Evolutionary conservation across 306 rosid genomes (phyloP).

Genomic region (Hylodesmum podocarpum): DNA sequence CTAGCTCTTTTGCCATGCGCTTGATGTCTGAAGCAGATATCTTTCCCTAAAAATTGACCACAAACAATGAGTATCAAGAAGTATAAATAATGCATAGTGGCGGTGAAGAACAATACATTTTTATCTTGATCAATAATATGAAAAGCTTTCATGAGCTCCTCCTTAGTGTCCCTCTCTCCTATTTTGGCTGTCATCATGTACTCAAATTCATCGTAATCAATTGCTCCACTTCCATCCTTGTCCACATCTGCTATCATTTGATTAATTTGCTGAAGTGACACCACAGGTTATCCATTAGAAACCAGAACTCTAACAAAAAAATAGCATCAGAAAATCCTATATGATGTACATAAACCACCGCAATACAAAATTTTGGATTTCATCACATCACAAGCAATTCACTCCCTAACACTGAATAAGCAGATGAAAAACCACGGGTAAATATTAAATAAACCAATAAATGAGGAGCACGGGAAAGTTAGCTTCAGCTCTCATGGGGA

Average conservation of each 20-base stretch:
- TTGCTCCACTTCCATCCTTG: constrained; percentile 96
- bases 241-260: constrained; percentile 98
- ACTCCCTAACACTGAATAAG: neutral
- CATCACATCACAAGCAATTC: neutral
- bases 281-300: constrained; percentile 33
- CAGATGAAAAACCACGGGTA: neutral
- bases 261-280: constrained; percentile 67
- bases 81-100: neutral
- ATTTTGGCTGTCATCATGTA: constrained; percentile 94
- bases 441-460: constrained; percentile 18
- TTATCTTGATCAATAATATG: constrained; percentile 68
- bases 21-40: constrained; percentile 75
- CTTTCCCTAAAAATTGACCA: constrained; percentile 60
- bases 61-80: constrained; percentile 12
- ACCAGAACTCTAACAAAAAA: constrained; percentile 1
- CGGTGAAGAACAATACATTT: constrained; percentile 46
- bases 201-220: constrained; percentile 86
- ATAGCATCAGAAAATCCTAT: constrained; percentile 9
- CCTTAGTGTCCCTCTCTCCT: constrained; percentile 92
- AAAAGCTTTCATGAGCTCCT: constrained; percentile 93
- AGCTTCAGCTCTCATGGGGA: constrained; percentile 3
- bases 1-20: constrained; percentile 63
- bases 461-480: neutral
- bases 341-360: neutral
- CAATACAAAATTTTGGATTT: neutral